These are phyloP conservation scores for Elsinoe fawcettii DNA, from an alignment of 2,329 filamentous ascomycete genomes.

Conservation along the genomic window DNA sequence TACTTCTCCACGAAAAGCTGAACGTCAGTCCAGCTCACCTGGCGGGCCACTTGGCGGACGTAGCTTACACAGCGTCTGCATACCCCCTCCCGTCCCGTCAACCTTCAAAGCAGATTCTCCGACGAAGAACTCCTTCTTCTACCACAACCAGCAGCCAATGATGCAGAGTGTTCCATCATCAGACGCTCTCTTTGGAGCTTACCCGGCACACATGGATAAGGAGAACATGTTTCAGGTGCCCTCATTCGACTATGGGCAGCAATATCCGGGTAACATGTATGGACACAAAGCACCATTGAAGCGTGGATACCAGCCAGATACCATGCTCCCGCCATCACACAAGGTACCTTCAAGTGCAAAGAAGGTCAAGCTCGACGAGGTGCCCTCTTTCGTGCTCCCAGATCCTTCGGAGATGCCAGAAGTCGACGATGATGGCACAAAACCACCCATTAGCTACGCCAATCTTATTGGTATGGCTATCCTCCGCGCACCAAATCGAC, in stretches of 20 bases:
- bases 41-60: conserved; percentile 53
- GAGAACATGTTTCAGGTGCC: conserved; percentile 41
- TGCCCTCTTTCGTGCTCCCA: conserved; percentile 47
- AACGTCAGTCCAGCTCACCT: conserved; percentile 48
- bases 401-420: conserved; percentile 70
- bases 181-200: conserved; percentile 47
- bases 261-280: conserved; percentile 27
- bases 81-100: conserved; percentile 55
- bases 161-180: conserved; percentile 50
- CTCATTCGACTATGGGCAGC: conserved; percentile 33
- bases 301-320: conserved; percentile 14
- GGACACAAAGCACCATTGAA: conserved; percentile 51
- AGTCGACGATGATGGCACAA: conserved; percentile 76
- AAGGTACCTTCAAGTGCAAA: conserved; percentile 44
- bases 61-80: conserved; percentile 58
- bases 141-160: conserved; percentile 17
- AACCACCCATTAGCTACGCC: conserved; percentile 89
- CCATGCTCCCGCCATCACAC: conserved; percentile 8
- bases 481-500: conserved; percentile 70
- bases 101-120: conserved; percentile 57
- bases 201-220: conserved; percentile 39
- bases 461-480: conserved; percentile 96
- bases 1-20: conserved; percentile 63
- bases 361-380: conserved; percentile 57
- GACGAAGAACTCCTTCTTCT: conserved; percentile 49